Evolutionary conservation across 2,329 filamentous ascomycete species (phyloP), one percentile per base, ranked within the genome.

Genomic region (Teratosphaeria nubilosa): DNA sequence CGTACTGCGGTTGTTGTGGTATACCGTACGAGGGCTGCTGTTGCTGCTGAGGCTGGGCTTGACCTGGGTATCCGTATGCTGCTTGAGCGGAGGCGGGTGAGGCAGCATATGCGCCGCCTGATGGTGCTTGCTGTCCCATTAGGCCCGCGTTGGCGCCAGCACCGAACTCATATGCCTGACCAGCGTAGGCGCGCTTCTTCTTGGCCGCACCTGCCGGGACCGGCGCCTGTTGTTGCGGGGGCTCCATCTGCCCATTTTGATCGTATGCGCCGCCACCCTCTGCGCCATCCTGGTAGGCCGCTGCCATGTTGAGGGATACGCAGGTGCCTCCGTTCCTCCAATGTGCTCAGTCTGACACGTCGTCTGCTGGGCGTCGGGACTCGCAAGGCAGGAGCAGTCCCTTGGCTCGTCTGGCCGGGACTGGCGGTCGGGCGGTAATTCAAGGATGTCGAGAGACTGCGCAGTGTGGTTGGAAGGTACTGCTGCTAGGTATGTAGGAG

Each of bases 161-260:
- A 55, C 88, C 90, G 68, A 97, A 94, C 60, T 95, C 92, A 74
- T 95, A 99, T 52, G 92, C 92, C 74, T 95, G 88, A 58, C 90
- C 90, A 57, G 94, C 94, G 78, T 97, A 97, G 58, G 88, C 87
- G 79, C 91, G 84, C 82, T 95, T 96, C 84, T 96, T 96, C 79
- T 91, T 91, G 24, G 61, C 65, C 16, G 63, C 66, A 30, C 61
- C 64, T 32, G 63, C 65, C 11, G 65, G 65, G 37, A 65, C 59
- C 25, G 60, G 48, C 24, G 59, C 57, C 41, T 60, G 55, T 59
- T 63, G 65, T 55, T 64, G 62, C 32, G 56, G 16, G 45, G 58
- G 58, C 53, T 54, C 48, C 27, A 30, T 25, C 50, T 57, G 24
- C 51, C 48, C 53, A 54, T 63, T 56, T 59, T 67, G 60, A 11